Conservation (phyloP, 2,329 filamentous ascomycete species). For the Harringtonia lauricola region DNA sequence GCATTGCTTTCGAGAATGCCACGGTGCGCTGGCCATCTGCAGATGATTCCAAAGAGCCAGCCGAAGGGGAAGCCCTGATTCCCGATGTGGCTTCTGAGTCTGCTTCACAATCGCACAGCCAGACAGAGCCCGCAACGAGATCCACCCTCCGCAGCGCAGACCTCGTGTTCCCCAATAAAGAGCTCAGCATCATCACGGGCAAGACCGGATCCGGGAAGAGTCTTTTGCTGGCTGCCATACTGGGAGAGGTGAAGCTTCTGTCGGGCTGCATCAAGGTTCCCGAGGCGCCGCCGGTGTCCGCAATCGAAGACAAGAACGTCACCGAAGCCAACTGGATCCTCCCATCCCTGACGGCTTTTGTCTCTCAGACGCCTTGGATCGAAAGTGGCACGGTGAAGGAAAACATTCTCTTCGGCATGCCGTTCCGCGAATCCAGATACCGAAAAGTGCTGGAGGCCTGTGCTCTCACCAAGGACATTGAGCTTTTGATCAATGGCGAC, state of each 20-base stretch:
- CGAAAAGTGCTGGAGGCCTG: conserved; percentile 33
- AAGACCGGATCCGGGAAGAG: conserved; percentile 29
- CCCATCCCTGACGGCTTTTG: conserved; percentile 28
- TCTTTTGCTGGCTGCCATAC: conserved; percentile 25
- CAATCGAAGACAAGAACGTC: conserved; percentile 14
- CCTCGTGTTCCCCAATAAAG: conserved; percentile 21
- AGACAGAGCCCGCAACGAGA: conserved; percentile 12
- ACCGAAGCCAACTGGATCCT: conserved; percentile 21
- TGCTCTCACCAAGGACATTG: conserved; percentile 30
- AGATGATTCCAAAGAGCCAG: conserved; percentile 14
- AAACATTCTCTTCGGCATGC: conserved; percentile 33
- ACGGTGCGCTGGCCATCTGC: conserved; percentile 23
- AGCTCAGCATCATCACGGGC: conserved; percentile 24
- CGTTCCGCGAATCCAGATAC: conserved; percentile 29
- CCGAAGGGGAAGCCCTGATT: not conserved
- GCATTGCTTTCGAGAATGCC: conserved; percentile 18
- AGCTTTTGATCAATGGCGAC: conserved; percentile 30
- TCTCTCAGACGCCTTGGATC: conserved; percentile 35
- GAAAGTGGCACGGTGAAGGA: conserved; percentile 32
- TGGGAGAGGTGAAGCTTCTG: conserved; percentile 27
- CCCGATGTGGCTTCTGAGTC: not conserved
- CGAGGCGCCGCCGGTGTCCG: conserved; percentile 12
- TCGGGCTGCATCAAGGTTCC: conserved; percentile 20
- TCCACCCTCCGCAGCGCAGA: conserved; percentile 21
- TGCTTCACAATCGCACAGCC: not conserved